Conservation (phyloP, 2,329 filamentous ascomycete species). For the Calycina herbarum region DNA sequence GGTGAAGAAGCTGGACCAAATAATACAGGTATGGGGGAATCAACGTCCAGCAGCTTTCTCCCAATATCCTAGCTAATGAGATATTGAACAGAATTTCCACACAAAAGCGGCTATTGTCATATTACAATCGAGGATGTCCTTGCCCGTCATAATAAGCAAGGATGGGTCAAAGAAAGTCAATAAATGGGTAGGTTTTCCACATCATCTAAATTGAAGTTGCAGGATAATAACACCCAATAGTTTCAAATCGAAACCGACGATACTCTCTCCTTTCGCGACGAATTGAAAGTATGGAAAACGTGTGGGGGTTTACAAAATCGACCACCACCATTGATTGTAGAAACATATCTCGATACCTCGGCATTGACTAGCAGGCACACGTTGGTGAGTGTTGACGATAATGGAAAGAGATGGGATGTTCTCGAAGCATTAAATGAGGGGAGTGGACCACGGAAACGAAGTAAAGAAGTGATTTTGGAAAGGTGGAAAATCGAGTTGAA, state of each 20-base stretch:
- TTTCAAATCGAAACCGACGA: conserved; percentile 96
- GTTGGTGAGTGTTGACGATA: conserved; percentile 82
- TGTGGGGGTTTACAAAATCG: conserved; percentile 75
- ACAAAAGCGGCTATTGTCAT: conserved; percentile 84
- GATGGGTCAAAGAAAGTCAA: conserved; percentile 67
- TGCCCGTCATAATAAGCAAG: conserved; percentile 55
- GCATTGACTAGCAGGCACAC: conserved; percentile 81
- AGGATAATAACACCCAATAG: conserved; percentile 47
- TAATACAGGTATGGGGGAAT: conserved; percentile 69
- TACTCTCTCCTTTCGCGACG: conserved; percentile 81
- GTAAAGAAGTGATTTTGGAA: conserved; percentile 80
- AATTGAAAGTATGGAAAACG: conserved; percentile 77
- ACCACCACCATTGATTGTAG: conserved; percentile 83
- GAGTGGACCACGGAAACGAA: conserved; percentile 47
- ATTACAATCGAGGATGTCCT: conserved; percentile 74
- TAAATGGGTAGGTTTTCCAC: conserved; percentile 71
- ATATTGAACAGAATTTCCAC: conserved; percentile 73
- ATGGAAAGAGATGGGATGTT: conserved; percentile 91
- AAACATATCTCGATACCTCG: conserved; percentile 83
- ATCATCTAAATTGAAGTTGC: conserved; percentile 1
- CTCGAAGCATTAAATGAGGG: conserved; percentile 74
- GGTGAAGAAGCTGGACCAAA: conserved; percentile 82
- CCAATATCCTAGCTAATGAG: conserved; percentile 3
- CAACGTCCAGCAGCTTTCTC: background rate
- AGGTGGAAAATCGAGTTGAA: conserved; percentile 87